These are phyloP conservation scores for Auriculariales sp. DNA, from an alignment of 768 basidiomycete genomes.

Conservation along the genomic window DNA sequence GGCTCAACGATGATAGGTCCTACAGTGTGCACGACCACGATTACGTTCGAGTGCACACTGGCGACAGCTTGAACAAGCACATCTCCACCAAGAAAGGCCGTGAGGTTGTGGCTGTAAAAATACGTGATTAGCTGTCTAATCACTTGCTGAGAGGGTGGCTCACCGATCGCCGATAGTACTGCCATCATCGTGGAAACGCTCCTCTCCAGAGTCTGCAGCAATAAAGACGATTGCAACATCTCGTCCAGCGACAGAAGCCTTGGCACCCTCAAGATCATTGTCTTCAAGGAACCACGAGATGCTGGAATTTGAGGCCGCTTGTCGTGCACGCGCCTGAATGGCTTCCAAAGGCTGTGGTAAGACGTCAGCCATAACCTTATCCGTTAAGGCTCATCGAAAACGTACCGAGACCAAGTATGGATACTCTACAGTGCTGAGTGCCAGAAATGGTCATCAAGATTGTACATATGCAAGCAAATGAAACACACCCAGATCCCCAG, in stretches of 20 bases:
- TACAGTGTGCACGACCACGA: conserved; percentile 24
- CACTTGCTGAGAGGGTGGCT: neutral
- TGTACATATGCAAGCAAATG: neutral
- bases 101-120: conserved; percentile 56
- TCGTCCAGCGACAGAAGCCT: conserved; percentile 28
- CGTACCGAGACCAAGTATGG: conserved; percentile 64
- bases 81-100: conserved; percentile 63
- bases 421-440: conserved; percentile 49
- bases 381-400: neutral
- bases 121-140: neutral
- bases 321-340: conserved; percentile 56
- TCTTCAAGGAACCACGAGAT: conserved; percentile 60
- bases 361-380: neutral
- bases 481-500: conserved; percentile 54
- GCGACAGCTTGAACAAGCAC: conserved; percentile 56
- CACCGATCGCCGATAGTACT: neutral
- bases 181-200: neutral
- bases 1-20: conserved; percentile 15
- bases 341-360: conserved; percentile 54
- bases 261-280: conserved; percentile 37
- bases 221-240: conserved; percentile 71
- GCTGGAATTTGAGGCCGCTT: conserved; percentile 53
- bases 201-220: conserved; percentile 70
- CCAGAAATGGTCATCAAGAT: conserved; percentile 12
- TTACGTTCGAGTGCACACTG: conserved; percentile 27